phyloP scores from a whole-genome alignment of 2,329 filamentous ascomycete species.

The Cladosporium sp. region DNA sequence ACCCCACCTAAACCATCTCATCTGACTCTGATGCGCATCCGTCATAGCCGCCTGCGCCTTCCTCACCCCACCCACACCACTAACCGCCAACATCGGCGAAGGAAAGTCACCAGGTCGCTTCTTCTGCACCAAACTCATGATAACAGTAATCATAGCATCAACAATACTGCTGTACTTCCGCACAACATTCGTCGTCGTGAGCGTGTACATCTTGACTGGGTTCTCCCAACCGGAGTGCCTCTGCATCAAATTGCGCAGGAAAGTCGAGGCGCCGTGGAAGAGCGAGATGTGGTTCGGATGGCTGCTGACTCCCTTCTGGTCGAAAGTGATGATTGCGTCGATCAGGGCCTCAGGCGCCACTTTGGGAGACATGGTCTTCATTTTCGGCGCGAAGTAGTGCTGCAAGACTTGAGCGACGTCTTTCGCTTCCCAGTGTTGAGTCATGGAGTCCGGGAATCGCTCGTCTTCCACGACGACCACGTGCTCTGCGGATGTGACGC shows the following conservation, averaged over 20 bases:
- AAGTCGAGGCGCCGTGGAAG: constrained; percentile 73
- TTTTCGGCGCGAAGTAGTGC: constrained; percentile 67
- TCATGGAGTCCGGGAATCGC: constrained; percentile 89
- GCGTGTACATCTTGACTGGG: constrained; percentile 80
- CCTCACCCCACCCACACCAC: constrained; percentile 58
- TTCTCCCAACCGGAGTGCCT: constrained; percentile 61
- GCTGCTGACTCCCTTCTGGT: constrained; percentile 72
- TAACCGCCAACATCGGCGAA: constrained; percentile 65
- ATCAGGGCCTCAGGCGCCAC: constrained; percentile 54
- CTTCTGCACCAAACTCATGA: constrained; percentile 46
- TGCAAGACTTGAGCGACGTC: constrained; percentile 68
- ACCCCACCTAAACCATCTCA: constrained; percentile 97
- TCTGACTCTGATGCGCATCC: constrained; percentile 85
- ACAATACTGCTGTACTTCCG: constrained; percentile 80
- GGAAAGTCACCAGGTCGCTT: constrained; percentile 53
- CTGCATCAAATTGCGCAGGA: constrained; percentile 63
- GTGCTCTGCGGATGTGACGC: constrained; percentile 69
- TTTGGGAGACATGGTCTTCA: constrained; percentile 40
- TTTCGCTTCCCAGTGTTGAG: constrained; percentile 65
- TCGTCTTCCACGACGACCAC: constrained; percentile 76
- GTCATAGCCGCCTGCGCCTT: constrained; percentile 84
- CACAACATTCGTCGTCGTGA: constrained; percentile 65
- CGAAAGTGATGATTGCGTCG: constrained; percentile 87
- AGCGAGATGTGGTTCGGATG: constrained; percentile 94
- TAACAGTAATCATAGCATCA: constrained; percentile 69